Base-by-base conservation (phyloP, 495 filamentous ascomycete genomes). In the Aspergillus panamensis region DNA sequence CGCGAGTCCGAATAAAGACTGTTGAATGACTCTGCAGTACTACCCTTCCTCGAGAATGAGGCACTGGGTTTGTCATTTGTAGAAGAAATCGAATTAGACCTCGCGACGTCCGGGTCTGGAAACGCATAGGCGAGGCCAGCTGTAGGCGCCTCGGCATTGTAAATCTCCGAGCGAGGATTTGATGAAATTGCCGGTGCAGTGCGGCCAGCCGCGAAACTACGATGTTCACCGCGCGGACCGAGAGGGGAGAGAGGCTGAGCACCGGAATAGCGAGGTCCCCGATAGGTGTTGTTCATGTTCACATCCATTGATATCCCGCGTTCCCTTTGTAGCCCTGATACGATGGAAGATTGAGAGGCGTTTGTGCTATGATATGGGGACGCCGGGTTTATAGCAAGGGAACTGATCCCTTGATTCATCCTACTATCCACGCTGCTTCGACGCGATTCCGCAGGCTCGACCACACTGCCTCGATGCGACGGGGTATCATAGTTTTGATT, bases 111-210 rank as follows among this genome's bases (percentile, higher is more conserved):
- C 30, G 89, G 87, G 62, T 91, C 88, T 0, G 89, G 89, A 65
- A 92, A 91, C 35, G 89, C 89, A 75, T 89, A 92, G 0, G 89
- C 86, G 66, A 90, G 85, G 70, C 89, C 89, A 59, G 88, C 89
- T 14, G 87, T 91, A 8, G 89, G 89, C 51, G 90, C 86, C 52
- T 89, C 87, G 3, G 88, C 89, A 57, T 89, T 86, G 57, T 89
- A 89, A 63, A 91, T 88, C 47, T 84, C 86, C 43, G 85, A 84
- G n/a, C 82, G 84, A 13, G 88, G 85, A 53, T 90, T 89, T 10
- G 87, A 87, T 1, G 84, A 89, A 58, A 92, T 92, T 6, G 86
- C 80, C 10, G 89, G 88, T 2, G 89, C 89, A 3, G 87, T 88
- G 57, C 85, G 67, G 61, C 76, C 72, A 74, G 85, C 68, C 62